Conservation (phyloP, 2,329 filamentous ascomycete species). For the Trichophyton schoenleinii region DNA sequence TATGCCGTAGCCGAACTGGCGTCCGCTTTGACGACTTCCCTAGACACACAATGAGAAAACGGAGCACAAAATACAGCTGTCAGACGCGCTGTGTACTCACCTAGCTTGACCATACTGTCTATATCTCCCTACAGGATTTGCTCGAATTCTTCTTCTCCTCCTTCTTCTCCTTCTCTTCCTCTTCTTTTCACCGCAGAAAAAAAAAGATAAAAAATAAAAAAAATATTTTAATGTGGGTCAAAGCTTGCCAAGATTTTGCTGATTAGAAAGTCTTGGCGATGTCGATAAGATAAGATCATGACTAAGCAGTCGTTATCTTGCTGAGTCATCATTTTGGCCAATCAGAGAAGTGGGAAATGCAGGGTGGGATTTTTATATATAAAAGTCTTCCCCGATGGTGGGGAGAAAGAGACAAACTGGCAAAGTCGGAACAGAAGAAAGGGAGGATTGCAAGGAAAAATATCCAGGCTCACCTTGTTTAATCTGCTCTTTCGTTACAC, state of each 20-base stretch:
- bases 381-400: not conserved
- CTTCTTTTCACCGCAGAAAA: not conserved
- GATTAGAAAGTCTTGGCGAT: not conserved
- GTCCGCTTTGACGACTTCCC: slow-evolving; percentile 92
- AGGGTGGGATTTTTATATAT: not conserved
- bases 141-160: not conserved
- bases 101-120: slow-evolving; percentile 30
- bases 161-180: not conserved
- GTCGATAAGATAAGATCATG: not conserved
- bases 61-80: not conserved
- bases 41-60: slow-evolving; percentile 27
- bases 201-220: not conserved
- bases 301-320: not conserved
- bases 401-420: not conserved
- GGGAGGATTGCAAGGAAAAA: not conserved
- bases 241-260: not conserved
- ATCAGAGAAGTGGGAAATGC: not conserved
- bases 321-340: not conserved
- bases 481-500: not conserved
- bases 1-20: slow-evolving; percentile 79
- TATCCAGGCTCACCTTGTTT: not conserved
- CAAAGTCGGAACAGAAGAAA: not conserved
- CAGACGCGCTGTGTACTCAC: slow-evolving; percentile 17
- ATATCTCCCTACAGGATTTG: not conserved
- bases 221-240: slow-evolving; percentile 2